Conservation (phyloP, 2,329 filamentous ascomycete genomes). For the Acephala macrosclerotiorum region DNA sequence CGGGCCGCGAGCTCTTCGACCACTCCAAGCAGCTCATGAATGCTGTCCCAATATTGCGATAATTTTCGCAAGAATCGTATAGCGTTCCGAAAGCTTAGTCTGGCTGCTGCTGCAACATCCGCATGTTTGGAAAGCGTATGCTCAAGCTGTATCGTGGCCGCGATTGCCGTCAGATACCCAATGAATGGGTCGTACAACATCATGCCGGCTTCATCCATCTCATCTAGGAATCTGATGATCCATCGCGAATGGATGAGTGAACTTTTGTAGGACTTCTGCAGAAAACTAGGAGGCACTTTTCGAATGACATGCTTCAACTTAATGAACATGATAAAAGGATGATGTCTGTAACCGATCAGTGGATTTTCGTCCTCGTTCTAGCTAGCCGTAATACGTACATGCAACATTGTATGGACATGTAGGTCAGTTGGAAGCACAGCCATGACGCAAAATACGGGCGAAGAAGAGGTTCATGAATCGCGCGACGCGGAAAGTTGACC, state of each 20-base stretch:
- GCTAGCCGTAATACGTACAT: conserved; percentile 14
- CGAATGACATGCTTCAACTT: conserved; percentile 32
- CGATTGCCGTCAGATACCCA: conserved; percentile 30
- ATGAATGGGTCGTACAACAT: conserved; percentile 36
- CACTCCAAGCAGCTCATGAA: conserved; percentile 27
- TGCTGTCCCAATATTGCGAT: conserved; percentile 31
- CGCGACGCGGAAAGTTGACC: conserved; percentile 31
- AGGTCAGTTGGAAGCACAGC: conserved; percentile 33
- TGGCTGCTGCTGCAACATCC: conserved; percentile 31
- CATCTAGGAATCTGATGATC: conserved; percentile 32
- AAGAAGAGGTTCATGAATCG: conserved; percentile 28
- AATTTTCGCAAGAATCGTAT: conserved; percentile 29
- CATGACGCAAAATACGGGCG: conserved; percentile 31
- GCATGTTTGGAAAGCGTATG: conserved; percentile 32
- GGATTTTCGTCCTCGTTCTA: not conserved
- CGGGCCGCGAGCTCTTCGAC: conserved; percentile 31
- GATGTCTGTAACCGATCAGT: conserved; percentile 26
- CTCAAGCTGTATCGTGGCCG: conserved; percentile 32
- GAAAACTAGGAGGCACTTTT: conserved; percentile 33
- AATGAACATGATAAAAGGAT: conserved; percentile 36
- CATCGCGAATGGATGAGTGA: conserved; percentile 33
- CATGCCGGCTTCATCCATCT: conserved; percentile 35
- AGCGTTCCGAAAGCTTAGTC: conserved; percentile 27
- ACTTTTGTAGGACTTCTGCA: conserved; percentile 34
- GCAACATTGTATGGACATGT: conserved; percentile 35